Base-by-base conservation (phyloP, 805 yeast species). In the Lipomyces lipofer region DNA sequence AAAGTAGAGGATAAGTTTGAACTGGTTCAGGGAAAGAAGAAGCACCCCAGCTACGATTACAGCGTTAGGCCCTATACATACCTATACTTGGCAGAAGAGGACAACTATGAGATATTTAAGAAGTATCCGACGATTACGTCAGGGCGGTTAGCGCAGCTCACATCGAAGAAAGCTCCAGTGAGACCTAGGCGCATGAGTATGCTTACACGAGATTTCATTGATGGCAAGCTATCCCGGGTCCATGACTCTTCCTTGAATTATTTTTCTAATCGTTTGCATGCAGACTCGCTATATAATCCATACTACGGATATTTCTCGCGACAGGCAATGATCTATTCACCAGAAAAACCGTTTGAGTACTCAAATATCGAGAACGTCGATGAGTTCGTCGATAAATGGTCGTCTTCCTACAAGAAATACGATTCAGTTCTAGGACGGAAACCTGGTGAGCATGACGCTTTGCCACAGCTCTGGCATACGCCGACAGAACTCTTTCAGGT, bases 121-220 rank as follows among this genome's bases (percentile, higher is more conserved):
- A 66, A 72, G 48, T 76, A 72, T 51, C 83, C 84, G 12, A 52
- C 73, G 33, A 71, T 78, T 5, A 73, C 67, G 25, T 67, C 73
- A 35, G 66, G 66, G 24, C 66, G 66, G 50, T 67, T 79, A 12
- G 61, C 72, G 3, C 68, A 24, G 24, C 21, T 56, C 32, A 36
- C 40, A n/a, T 35, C 60, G 15, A 27, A 33, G 9, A 38, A 25
- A 7, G 62, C 72, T 63, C 62, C 64, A 46, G 63, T 71, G 63
- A 61, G 91, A 29, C 95, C 96, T 0, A 71, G 62, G 29, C 75
- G 78, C 25, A 78, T 82, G 5, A 84, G 85, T 66, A 84, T 88
- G 91, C 72, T 84, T n/a, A 71, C 84, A 0, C 73, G 86, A 9
- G 95, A 87, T 64, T 89, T 86, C 69, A 89, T 88, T 53, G 95